A percentile compares a stretch with the other conserved stretches of the same genome.
phyloP scores from a whole-genome alignment of 1,139 yeast genomes.

The Yamadazyma friedrichii region DNA sequence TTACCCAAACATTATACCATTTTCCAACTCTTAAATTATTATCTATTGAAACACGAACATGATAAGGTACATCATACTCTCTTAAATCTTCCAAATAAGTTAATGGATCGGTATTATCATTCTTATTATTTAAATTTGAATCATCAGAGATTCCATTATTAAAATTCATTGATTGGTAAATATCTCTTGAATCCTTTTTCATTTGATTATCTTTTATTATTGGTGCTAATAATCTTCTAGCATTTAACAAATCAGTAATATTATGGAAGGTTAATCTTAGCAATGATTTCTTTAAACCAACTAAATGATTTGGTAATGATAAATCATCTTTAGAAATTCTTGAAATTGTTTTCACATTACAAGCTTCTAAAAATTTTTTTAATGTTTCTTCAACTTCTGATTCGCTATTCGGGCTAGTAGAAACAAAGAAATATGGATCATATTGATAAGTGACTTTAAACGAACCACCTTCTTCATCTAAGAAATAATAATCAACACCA shows the following conservation, averaged over 20 bases:
- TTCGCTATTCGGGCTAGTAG: slow-evolving; percentile 64
- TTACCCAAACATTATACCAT: slow-evolving; percentile 84
- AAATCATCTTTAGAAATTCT: slow-evolving; percentile 75
- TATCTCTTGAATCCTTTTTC: slow-evolving; percentile 65
- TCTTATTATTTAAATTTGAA: slow-evolving; percentile 11
- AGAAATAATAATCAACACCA: slow-evolving; percentile 90
- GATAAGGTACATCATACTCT: slow-evolving; percentile 96
- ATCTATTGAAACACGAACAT: slow-evolving; percentile 93
- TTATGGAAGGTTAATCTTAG: slow-evolving; percentile 75
- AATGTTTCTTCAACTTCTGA: slow-evolving; percentile 86
- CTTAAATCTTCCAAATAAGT: slow-evolving; percentile 74
- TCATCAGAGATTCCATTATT: slow-evolving; percentile 23
- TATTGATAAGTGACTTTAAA: slow-evolving; percentile 82
- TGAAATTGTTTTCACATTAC: slow-evolving; percentile 52
- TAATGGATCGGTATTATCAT: slow-evolving; percentile 52
- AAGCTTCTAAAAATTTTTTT: slow-evolving; percentile 62
- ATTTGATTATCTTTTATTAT: slow-evolving; percentile 67
- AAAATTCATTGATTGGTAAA: slow-evolving; percentile 58
- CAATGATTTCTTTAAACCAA: slow-evolving; percentile 68
- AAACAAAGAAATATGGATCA: slow-evolving; percentile 87
- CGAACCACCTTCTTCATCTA: slow-evolving; percentile 97
- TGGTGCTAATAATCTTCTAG: slow-evolving; percentile 68
- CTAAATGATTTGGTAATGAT: slow-evolving; percentile 76
- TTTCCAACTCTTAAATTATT: slow-evolving; percentile 84
- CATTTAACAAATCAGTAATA: slow-evolving; percentile 68